Base-by-base conservation (phyloP, 2,329 filamentous ascomycete species). In the Knufia fluminis region DNA sequence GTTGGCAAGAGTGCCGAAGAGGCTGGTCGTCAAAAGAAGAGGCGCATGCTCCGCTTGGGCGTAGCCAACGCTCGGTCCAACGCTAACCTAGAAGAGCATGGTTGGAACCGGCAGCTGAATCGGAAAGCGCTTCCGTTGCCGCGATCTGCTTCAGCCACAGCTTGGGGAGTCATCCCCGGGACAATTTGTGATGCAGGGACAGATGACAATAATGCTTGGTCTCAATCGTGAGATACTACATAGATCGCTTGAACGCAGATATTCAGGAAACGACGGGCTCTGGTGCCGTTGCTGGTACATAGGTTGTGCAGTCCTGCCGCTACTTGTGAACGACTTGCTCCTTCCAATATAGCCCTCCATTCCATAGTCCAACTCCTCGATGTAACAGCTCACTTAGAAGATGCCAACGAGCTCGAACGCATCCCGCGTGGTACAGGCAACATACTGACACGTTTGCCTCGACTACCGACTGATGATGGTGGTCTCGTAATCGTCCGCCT, bases 381-480 rank as follows among this genome's bases (percentile, higher is more conserved):
- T 22, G 7, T 17, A 22, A 19, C 8, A 41, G 4, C 17, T 44
- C 22, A 44, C 17, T 45, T 28, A n/a, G 35, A 48, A 4, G 33
- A 31, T 19, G 23, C 35, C 45, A 48, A 48, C 4, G 45, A 48
- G 22, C 45, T 48, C 12, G 45, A 48, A 17, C 45, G 24, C 2
- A 31, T 43, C n/a, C 50, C 50, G 12, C 57, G 51, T 16, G 58
- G 58, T 17, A 60, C 45, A 22, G 58, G 52, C 19, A 58, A 54
- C 58, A 60, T 54, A 19, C 58, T 57, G 44, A 56, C 54, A 23
- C 54, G 47, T 45, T 60, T 60, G 17, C 55, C 57, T 23, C 50
- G 55, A 36, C 46, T 58, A 16, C 52, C 52, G 32, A 56, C 23
- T n/a, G 54, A 53, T 49, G 56, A 58, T 41, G 54, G 53, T 19